Base-by-base conservation (phyloP, 306 rosid species). In the Macrotyloma uniflorum region DNA sequence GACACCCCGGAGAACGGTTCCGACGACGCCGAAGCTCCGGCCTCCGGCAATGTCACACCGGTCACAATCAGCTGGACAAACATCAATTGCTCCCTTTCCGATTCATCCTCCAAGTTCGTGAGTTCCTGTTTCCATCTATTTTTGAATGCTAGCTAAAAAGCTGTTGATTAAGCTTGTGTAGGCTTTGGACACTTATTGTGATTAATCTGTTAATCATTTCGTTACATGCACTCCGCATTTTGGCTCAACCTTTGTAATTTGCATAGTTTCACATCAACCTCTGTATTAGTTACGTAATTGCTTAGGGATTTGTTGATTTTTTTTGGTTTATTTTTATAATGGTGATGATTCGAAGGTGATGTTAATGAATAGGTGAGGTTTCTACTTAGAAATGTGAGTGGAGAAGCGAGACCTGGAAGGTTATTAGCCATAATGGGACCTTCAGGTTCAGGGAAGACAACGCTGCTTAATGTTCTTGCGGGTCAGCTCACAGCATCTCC, bases 361-460 rank as follows among this genome's bases (percentile, higher is more conserved):
- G 49, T 51, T 51, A 19, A 49, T 54, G 54, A 28, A 4, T 24
- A 94, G 98, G 94, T 86, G 81, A 74, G 96, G 47, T 90, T 91
- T 86, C 74, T 94, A 79, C 91, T 94, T 20, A 90, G 85, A 69
- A 87, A 89, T 74, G 88, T 92, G 66, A 90, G 84, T 6, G 98
- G 98, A 55, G 96, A 86, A 82, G 98, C 98, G 18, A 89, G 82
- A 36, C 98, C 97, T 12, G 98, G 97, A 72, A 89, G 93, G 58
- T 75, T 95, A 20, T 65, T 92, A 59, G 98, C 98, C 46, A 88
- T 95, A 53, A 89, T 95, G 98, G 98, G 98, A 45, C 98, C 98
- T n/a, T 95, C 98, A 9, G 98, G 98, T 51, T 92, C 98, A 7
- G 98, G 98, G 79, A 95, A 95, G 87, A 95, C 98, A 70, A 91